Evolutionary conservation across 2,329 filamentous ascomycete species (phyloP), one percentile per base, ranked within the genome.

Genomic region (Aspergillus melleus): DNA sequence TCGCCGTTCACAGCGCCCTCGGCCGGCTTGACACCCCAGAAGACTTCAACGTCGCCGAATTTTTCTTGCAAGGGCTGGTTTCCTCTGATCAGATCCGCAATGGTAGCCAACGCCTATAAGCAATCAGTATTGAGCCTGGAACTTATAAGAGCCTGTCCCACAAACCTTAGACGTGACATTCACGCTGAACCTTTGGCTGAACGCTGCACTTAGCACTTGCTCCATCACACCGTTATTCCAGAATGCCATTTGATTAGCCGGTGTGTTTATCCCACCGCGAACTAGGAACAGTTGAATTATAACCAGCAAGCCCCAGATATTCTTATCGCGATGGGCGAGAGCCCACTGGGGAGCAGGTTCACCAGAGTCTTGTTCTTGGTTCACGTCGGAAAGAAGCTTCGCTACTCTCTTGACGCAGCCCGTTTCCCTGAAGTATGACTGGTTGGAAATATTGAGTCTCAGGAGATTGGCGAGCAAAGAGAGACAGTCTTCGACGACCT

Each of bases 381-480:
- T 82, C 69, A 84, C 80, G 74, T 83, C 80, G n/a, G 78, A 83
- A 20, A 96, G 80, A 36, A 98, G 80, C 42, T 84, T 84, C 16
- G 88, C 84, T 52, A 97, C 80, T 66, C 88, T 88, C 22, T 85
- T 83, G 14, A 96, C 87, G 70, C 89, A 93, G 1, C 92, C 92
- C 49, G 91, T 94, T 74, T 99, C 95, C 58, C 94, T 86, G 74
- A 99, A 98, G 58, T 94, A 88, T 11, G 92, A 91, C 75, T 99
- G 95, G 70, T 99, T 99, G 2, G 93, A 95, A 1, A 88, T 81
- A 72, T 98, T 98, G 68, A 92, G 85, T 36, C 90, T 87, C 29
- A 99, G 81, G 12, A 99, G 84, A 73, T 98, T 98, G 47, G 92
- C 92, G 52, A 98, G 81, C 55, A 99, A 81, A 59, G 95, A 94